phyloP scores from a whole-genome alignment of 495 filamentous ascomycete genomes.

The Penicillium silybi region DNA sequence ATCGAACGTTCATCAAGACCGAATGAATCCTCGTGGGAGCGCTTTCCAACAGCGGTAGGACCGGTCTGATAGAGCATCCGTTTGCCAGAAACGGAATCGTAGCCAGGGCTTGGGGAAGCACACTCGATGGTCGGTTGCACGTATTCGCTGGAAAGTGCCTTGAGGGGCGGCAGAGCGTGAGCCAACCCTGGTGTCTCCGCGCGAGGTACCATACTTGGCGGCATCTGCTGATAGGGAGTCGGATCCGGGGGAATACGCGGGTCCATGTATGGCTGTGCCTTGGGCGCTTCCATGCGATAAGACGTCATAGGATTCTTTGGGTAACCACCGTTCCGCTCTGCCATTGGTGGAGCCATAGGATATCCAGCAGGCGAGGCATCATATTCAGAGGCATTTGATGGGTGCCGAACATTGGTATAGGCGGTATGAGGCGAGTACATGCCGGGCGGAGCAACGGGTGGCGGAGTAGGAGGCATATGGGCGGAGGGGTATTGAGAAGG shows the following conservation, averaged over 20 bases:
- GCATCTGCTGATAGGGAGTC: constrained; percentile 23
- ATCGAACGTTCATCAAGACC: constrained; percentile 41
- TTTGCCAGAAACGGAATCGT: constrained; percentile 26
- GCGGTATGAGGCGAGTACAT: constrained; percentile 42
- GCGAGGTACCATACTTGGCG: constrained; percentile 18
- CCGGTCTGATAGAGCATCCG: constrained; percentile 34
- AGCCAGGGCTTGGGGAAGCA: constrained; percentile 20
- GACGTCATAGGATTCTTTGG: constrained; percentile 25
- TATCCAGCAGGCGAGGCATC: constrained; percentile 30
- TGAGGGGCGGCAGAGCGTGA: constrained; percentile 24
- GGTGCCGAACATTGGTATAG: constrained; percentile 39
- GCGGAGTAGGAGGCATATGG: constrained; percentile 45
- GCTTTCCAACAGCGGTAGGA: constrained; percentile 27
- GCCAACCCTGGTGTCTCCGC: constrained; percentile 25
- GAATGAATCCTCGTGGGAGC: constrained; percentile 42
- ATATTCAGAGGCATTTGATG: constrained; percentile 33
- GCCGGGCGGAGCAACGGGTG: constrained; percentile 39
- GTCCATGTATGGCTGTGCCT: constrained; percentile 26
- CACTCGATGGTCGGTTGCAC: constrained; percentile 23
- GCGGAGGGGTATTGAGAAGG: constrained; percentile 41
- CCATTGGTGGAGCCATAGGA: constrained; percentile 26
- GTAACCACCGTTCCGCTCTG: constrained; percentile 21
- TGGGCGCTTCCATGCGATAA: constrained; percentile 32
- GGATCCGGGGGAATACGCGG: constrained; percentile 25
- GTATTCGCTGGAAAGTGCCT: constrained; percentile 23